Evolutionary conservation across 306 rosid species (phyloP).

Genomic region (Casuarina cunninghamiana): DNA sequence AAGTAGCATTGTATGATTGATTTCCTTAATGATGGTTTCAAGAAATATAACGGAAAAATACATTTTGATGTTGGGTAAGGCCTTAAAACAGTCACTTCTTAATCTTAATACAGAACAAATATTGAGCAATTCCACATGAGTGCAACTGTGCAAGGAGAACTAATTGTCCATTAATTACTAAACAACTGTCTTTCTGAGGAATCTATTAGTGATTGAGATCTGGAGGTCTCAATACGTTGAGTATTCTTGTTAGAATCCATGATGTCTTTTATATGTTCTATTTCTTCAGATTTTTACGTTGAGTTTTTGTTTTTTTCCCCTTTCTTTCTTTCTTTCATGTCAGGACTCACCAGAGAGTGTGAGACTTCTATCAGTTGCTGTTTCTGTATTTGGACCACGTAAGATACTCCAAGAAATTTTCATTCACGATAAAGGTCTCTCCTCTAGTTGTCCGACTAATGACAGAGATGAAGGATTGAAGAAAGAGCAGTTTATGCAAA

Average conservation of each 20-base stretch:
- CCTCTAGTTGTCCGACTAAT: conserved; percentile 31
- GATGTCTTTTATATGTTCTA: neutral
- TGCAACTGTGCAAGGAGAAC: neutral
- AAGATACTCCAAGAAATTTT: conserved; percentile 60
- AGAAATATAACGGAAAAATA: neutral
- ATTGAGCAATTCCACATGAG: neutral
- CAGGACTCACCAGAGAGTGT: conserved; percentile 77
- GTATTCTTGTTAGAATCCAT: neutral
- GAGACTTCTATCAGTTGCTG: conserved; percentile 61
- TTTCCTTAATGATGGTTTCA: neutral
- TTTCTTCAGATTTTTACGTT: conserved; percentile 22
- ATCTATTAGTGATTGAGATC: neutral
- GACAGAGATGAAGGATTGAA: conserved; percentile 39
- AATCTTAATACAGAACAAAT: neutral
- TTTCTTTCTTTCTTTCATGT: conserved; percentile 18
- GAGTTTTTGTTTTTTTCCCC: neutral
- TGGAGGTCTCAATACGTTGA: neutral
- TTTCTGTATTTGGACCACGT: conserved; percentile 82
- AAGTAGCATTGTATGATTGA: too few species aligned
- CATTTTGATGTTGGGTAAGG: neutral
- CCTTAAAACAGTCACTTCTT: neutral
- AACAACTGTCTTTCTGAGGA: neutral
- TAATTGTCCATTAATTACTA: neutral
- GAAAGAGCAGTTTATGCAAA: conserved; percentile 56
- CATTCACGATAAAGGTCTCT: conserved; percentile 37